Conservation (phyloP, 2,329 filamentous ascomycete genomes). For the Cadophora malorum region DNA sequence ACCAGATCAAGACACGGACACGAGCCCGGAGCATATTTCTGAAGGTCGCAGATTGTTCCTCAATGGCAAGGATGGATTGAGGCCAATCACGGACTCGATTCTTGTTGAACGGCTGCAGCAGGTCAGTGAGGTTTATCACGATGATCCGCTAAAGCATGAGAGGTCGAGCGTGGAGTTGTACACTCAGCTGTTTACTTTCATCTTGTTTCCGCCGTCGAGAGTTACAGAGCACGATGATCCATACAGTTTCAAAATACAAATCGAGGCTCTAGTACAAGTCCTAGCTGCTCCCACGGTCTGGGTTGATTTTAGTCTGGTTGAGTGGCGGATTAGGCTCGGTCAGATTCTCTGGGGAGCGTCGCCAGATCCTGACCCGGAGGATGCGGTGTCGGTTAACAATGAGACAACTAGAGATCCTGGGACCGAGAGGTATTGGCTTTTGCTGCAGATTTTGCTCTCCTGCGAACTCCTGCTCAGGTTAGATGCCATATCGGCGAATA, state of each 20-base stretch:
- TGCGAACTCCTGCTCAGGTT: slow-evolving; percentile 70
- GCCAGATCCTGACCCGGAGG: slow-evolving; percentile 56
- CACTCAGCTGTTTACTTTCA: slow-evolving; percentile 65
- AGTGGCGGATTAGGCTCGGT: slow-evolving; percentile 76
- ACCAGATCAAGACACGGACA: slow-evolving; percentile 30
- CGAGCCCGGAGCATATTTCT: slow-evolving; percentile 30
- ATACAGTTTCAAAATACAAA: slow-evolving; percentile 72
- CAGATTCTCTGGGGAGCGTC: slow-evolving; percentile 72
- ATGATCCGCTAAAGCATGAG: slow-evolving; percentile 57
- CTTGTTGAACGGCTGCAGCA: slow-evolving; percentile 62
- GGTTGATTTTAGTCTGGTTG: slow-evolving; percentile 76
- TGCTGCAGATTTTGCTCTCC: slow-evolving; percentile 69
- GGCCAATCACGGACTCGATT: slow-evolving; percentile 61
- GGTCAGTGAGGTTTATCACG: slow-evolving; percentile 61
- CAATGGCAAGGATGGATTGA: slow-evolving; percentile 50
- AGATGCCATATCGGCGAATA: slow-evolving; percentile 66
- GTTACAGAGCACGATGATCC: slow-evolving; percentile 64
- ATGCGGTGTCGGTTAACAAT: slow-evolving; percentile 58
- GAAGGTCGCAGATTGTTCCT: slow-evolving; percentile 40
- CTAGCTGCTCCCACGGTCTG: slow-evolving; percentile 71
- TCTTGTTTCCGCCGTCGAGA: slow-evolving; percentile 62
- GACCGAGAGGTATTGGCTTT: slow-evolving; percentile 70
- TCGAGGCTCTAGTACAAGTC: slow-evolving; percentile 70
- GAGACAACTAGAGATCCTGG: slow-evolving; percentile 57
- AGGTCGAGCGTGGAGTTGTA: slow-evolving; percentile 63